Base-by-base conservation (phyloP, 805 yeast genomes). In the Pichia nanzhaoensis region DNA sequence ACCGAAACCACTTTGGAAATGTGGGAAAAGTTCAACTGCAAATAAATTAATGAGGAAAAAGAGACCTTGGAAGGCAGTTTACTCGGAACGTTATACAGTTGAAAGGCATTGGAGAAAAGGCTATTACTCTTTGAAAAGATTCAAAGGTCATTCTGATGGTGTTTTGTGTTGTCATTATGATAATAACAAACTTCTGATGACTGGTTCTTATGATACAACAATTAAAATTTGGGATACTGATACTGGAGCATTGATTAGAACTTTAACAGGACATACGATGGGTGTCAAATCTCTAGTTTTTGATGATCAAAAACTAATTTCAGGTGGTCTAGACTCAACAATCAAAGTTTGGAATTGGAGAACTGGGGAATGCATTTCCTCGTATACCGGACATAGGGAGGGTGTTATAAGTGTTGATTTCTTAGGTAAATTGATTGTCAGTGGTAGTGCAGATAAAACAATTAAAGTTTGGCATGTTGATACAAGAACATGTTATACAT, bases 391-490 rank as follows among this genome's bases (percentile, higher is more conserved):
- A 3, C 98, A 93, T 66, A 82, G 80, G 41, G 93, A 84, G 57
- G 80, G 87, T 41, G 95, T 93, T 4, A 71, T 84, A 35, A 78
- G 86, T 52, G 88, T 93, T 42, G 97, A 91, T 63, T 85, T 88
- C 53, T 72, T 71, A 51, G 74, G 77, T 51, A 87, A 86, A 56
- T 71, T 87, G 27, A 89, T 93, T 57, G 97, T 89, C 1, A 82
- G 93, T 9, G 99, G 98, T 0, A 82, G 95, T 31, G 95, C 96
- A 0, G 99, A 93, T 66, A 75, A 78, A 51, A 88, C 95, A 0
- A 84, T 93, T 44, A 88, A 89, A 63, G 90, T 93, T 13, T 93
- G 99, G 99, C 95, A 93, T 61, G 95, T 93, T 38, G 95, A 86
- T 60, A 79, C 89, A 6, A 74, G 96, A 65, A 85, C 95, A 1